Evolutionary conservation across 139 green algal species (phyloP), one percentile per base, ranked within the genome.

Genomic region (Protoeuglena noctilucae): DNA sequence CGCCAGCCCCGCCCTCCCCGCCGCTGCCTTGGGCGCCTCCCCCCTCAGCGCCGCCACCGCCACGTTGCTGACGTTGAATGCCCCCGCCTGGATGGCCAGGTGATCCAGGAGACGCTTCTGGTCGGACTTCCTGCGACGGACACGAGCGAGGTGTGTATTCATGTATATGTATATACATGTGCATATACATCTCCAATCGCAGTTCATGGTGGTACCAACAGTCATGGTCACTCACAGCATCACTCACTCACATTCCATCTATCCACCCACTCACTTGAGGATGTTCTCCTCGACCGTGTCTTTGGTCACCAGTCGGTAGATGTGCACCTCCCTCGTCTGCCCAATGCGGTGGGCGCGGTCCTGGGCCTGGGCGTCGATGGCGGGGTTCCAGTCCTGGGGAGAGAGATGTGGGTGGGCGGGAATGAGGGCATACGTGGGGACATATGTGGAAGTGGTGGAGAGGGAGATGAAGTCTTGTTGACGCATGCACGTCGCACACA

Each of bases 281-380:
- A 98, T 98, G 72, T 97, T 97, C 70, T 97, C 89, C 69, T 96
- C 89, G 41, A 96, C 88, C 1, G 89, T 97, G 51, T 80, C 72
- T 48, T 52, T 56, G 62, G 48, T 76, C 41, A 98, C 74, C 31
- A 98, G 73, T 29, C 90, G 79, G 74, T 97, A 98, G 60, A 98
- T 97, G 79, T 96, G 82, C 50, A 97, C 89, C 64, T 93, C 82
- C 0, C 82, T 56, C 21, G 84, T 97, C 75, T 97, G 89, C 3
- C 89, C 89, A 55, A 97, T 97, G 54, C 89, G 76, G 68, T 97
- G 89, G 61, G 84, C 94, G 17, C 89, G 64, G 69, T 97, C 89
- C 76, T 97, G 87, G 2, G 73, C 70, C 62, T 87, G 78, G 29
- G 49, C 24, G 60, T 94, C 85, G 78, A 94, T 94, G 41, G 87